phyloP scores from a whole-genome alignment of 228 moss, liverwort and hornwort genomes.

The Sphagnum fallax region DNA sequence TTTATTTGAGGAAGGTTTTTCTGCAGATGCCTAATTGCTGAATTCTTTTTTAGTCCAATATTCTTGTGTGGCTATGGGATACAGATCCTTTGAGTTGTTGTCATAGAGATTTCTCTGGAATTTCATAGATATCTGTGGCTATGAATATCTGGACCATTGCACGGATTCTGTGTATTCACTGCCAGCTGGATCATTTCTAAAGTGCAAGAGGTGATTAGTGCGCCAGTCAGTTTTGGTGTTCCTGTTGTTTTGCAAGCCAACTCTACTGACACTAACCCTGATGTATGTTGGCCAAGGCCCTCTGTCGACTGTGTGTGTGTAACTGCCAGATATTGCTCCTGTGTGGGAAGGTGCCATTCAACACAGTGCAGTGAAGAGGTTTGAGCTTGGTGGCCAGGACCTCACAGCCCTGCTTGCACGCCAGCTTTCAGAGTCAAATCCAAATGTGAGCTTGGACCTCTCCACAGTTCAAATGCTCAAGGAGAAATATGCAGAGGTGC shows the following conservation, averaged over 20 bases:
- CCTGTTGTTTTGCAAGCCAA: conserved; percentile 36
- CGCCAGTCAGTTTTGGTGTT: conserved; percentile 19
- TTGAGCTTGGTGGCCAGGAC: conserved; percentile 89
- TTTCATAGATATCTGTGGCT: no score
- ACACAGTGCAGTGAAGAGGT: conserved; percentile 95
- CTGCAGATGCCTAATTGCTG: no score
- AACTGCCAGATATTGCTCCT: conserved; percentile 89
- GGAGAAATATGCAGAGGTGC: conserved; percentile 59
- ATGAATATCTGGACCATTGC: no score
- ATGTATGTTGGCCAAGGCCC: conserved; percentile 78
- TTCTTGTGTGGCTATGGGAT: no score
- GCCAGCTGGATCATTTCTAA: no score
- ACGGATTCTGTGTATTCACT: no score
- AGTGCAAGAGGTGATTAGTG: no score
- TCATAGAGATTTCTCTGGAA: no score
- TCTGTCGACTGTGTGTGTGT: conserved; percentile 67
- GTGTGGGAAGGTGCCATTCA: conserved; percentile 99
- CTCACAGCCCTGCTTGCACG: conserved; percentile 65
- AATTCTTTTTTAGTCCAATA: no score
- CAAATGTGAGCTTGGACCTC: conserved; percentile 47
- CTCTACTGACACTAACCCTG: conserved; percentile 75
- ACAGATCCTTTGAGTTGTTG: no score
- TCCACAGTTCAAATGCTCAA: conserved; percentile 74
- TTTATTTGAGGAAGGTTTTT: no score
- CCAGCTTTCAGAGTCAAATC: conserved; percentile 59